Base-by-base conservation (phyloP, 2,329 filamentous ascomycete species). In the Trichoderma asperellum region DNA sequence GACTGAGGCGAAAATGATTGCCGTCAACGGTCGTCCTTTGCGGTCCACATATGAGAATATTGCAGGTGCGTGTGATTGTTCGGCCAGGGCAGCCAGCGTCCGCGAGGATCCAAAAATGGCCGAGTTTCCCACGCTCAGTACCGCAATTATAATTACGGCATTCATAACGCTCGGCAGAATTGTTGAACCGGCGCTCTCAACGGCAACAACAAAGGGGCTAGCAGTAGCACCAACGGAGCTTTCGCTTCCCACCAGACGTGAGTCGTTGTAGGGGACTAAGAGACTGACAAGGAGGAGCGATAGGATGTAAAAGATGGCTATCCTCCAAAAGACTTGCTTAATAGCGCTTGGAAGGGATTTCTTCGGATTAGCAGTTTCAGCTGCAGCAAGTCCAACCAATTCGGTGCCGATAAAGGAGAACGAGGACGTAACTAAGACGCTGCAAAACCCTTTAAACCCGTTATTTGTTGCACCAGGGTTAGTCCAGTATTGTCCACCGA, bases 1-100 rank as follows among this genome's bases (percentile, higher is more conserved):
- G 47, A 40, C 6, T 16, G 24, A 57, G 24, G 62, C 62, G 4
- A 57, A 43, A 56, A 57, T 14, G 6, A 57, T 34, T 3, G 62
- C 62, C 16, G 24, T 29, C 5, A 65, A 24, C 8, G 62, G 52
- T n/a, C 62, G 35, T 18, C 52, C 62, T 7, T 65, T 65, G 52
- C 52, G 52, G 21, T 65, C 62, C 8, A 65, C 62, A 12, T 65
- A 65, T 18, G 62, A 65, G 35, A 65, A 65, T 56, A 65, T 65
- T 4, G 35, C 29, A 12, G 52, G 62, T 27, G 62, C 62, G 52
- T 65, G 62, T 11, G 49, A 57, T 24, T 65, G 52, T 40, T 65
- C 62, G 24, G 52, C 49, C n/a, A 65, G 8, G 12, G 62, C 29
- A 21, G 62, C 62, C 24, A 65, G 37, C 1, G 62, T 65, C n/a